Conservation (phyloP, 1,139 yeast genomes). For the Hyphopichia khmerensis region DNA sequence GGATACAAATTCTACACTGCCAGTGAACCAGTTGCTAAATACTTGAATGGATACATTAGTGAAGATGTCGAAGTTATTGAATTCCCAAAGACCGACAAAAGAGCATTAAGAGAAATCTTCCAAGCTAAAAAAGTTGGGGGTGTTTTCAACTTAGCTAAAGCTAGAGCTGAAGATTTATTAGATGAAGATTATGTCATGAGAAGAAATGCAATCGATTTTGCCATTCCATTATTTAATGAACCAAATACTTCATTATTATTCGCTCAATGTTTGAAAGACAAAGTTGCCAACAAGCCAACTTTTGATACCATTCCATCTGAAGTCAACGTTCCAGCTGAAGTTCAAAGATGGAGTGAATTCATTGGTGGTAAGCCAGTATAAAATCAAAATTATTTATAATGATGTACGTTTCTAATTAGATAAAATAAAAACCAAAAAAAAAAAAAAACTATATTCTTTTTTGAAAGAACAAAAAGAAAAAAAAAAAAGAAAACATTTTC, state of each 20-base stretch:
- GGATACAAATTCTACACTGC: conserved; percentile 86
- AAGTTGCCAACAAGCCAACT: conserved; percentile 57
- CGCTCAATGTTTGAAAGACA: conserved; percentile 76
- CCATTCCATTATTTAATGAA: conserved; percentile 92
- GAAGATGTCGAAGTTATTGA: conserved; percentile 66
- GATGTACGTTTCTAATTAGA: neutral
- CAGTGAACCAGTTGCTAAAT: conserved; percentile 65
- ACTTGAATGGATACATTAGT: conserved; percentile 52
- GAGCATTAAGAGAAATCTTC: conserved; percentile 90
- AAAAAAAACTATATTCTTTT: too few relatives aligned
- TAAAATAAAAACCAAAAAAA: neutral
- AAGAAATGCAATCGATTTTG: conserved; percentile 98
- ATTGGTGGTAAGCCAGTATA: conserved; percentile 87
- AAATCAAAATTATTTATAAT: neutral
- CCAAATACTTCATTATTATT: conserved; percentile 89
- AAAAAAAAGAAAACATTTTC: neutral
- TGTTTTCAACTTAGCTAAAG: conserved; percentile 88
- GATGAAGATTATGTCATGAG: conserved; percentile 97
- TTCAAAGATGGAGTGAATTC: conserved; percentile 93
- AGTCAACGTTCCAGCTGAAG: conserved; percentile 76
- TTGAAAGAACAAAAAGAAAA: neutral
- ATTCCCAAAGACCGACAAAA: conserved; percentile 90
- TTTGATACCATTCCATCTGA: conserved; percentile 42
- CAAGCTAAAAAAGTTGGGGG: conserved; percentile 78
- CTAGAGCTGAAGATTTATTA: conserved; percentile 78